These are phyloP conservation scores for Friedmanniomyces simplex DNA, from an alignment of 495 filamentous ascomycete genomes.

Conservation along the genomic window DNA sequence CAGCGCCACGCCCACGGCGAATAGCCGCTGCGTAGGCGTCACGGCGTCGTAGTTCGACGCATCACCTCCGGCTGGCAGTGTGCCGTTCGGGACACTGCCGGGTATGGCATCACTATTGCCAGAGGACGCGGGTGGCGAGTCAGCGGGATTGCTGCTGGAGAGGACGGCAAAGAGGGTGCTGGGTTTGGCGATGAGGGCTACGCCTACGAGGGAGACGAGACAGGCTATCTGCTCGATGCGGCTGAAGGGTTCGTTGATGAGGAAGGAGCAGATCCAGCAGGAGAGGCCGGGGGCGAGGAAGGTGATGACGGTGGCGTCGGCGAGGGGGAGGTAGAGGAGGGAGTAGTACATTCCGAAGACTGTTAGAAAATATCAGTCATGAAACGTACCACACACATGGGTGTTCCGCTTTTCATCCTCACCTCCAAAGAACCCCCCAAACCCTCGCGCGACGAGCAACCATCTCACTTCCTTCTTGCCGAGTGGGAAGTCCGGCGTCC, in stretches of 20 bases:
- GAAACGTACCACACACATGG: slow-evolving; percentile 58
- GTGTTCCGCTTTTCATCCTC: no score
- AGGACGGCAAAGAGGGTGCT: slow-evolving; percentile 40
- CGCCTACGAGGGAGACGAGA: slow-evolving; percentile 65
- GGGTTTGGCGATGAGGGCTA: slow-evolving; percentile 76
- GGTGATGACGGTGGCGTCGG: slow-evolving; percentile 87
- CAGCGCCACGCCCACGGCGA: slow-evolving; percentile 62
- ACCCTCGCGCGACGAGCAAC: slow-evolving; percentile 58
- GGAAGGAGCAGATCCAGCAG: slow-evolving; percentile 70
- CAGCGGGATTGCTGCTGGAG: slow-evolving; percentile 16
- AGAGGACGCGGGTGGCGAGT: no score
- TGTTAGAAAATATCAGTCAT: no score
- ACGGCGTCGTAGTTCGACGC: slow-evolving; percentile 31
- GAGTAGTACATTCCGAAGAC: slow-evolving; percentile 42
- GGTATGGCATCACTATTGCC: slow-evolving; percentile 31
- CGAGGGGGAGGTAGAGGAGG: slow-evolving; percentile 75
- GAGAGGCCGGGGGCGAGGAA: slow-evolving; percentile 76
- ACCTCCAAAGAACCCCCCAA: slow-evolving; percentile 68
- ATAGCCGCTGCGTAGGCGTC: slow-evolving; percentile 56
- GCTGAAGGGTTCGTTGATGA: slow-evolving; percentile 71
- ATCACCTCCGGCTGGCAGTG: slow-evolving; percentile 16
- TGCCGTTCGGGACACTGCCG: slow-evolving; percentile 22
- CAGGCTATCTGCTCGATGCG: slow-evolving; percentile 65
- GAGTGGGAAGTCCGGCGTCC: slow-evolving; percentile 58
- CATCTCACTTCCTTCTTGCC: slow-evolving; percentile 54